Evolutionary conservation across 2,329 filamentous ascomycete species (phyloP).

Genomic region (Arthrobotrys megalospora): DNA sequence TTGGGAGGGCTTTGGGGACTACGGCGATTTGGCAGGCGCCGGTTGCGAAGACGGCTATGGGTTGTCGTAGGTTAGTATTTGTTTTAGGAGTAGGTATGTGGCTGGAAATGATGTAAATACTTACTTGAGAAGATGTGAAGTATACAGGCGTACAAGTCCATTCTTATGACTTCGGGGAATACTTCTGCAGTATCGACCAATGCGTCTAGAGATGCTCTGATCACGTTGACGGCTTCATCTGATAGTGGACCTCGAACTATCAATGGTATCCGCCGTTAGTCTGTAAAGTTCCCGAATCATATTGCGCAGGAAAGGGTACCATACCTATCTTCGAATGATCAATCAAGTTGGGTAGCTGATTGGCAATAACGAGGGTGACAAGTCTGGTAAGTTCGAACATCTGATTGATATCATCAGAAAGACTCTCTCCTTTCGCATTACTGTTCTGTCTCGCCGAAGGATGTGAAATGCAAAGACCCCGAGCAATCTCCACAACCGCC

Average conservation of each 20-base stretch:
- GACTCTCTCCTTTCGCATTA: constrained; percentile 78
- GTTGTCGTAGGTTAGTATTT: constrained; percentile 26
- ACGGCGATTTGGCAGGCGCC: constrained; percentile 88
- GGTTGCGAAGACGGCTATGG: constrained; percentile 81
- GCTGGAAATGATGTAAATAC: neutral
- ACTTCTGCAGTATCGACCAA: constrained; percentile 95
- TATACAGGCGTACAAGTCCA: constrained; percentile 95
- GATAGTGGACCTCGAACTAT: constrained; percentile 82
- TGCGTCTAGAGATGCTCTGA: constrained; percentile 84
- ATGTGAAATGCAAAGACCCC: constrained; percentile 90
- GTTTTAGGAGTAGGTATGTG: neutral
- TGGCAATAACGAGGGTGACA: constrained; percentile 91
- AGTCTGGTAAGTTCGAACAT: constrained; percentile 96
- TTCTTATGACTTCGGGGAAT: constrained; percentile 96
- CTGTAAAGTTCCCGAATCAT: neutral
- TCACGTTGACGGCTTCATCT: constrained; percentile 86
- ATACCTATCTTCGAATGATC: constrained; percentile 65
- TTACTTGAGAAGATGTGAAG: constrained; percentile 89
- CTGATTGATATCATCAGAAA: constrained; percentile 98
- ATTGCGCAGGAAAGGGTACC: neutral
- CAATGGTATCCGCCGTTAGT: constrained; percentile 6
- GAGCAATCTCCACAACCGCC: constrained; percentile 93
- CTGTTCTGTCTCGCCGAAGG: constrained; percentile 83
- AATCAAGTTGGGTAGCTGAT: constrained; percentile 84
- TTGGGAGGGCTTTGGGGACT: constrained; percentile 89